These are phyloP conservation scores for Peziza echinospora DNA, from an alignment of 495 filamentous ascomycete genomes.

Conservation along the genomic window DNA sequence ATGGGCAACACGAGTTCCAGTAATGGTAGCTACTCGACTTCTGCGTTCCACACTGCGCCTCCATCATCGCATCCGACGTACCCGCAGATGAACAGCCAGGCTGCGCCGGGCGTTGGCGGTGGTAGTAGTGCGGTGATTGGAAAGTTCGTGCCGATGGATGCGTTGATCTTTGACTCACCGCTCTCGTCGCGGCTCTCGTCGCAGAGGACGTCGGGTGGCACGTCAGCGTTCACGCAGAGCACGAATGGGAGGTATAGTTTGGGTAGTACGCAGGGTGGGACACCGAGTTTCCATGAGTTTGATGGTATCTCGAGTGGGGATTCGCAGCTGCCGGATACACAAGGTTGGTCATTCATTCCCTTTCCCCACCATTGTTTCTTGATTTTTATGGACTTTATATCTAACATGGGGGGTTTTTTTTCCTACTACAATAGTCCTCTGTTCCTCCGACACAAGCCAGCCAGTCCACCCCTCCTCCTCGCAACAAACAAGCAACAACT, in stretches of 20 bases:
- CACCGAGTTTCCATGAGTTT: constrained; percentile 8
- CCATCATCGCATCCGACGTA: neutral
- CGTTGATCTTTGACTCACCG: too few relatives aligned
- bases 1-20: neutral
- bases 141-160: too few relatives aligned
- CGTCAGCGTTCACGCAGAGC: neutral
- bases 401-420: too few relatives aligned
- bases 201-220: neutral
- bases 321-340: constrained; percentile 17
- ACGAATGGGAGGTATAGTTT: neutral
- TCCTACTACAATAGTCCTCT: too few relatives aligned
- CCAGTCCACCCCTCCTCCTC: too few relatives aligned
- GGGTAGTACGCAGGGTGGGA: neutral
- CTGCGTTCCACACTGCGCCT: neutral
- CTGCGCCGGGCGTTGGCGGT: neutral
- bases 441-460: too few relatives aligned
- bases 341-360: constrained; percentile 1
- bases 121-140: neutral
- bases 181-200: too few relatives aligned
- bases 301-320: constrained; percentile 6
- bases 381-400: too few relatives aligned
- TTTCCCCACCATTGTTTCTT: constrained; percentile 4
- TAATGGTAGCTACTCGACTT: neutral
- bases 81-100: too few relatives aligned
- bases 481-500: too few relatives aligned